Evolutionary conservation across 2,329 filamentous ascomycete species (phyloP), one percentile per base, ranked within the genome.

Genomic region (Monascus ruber): DNA sequence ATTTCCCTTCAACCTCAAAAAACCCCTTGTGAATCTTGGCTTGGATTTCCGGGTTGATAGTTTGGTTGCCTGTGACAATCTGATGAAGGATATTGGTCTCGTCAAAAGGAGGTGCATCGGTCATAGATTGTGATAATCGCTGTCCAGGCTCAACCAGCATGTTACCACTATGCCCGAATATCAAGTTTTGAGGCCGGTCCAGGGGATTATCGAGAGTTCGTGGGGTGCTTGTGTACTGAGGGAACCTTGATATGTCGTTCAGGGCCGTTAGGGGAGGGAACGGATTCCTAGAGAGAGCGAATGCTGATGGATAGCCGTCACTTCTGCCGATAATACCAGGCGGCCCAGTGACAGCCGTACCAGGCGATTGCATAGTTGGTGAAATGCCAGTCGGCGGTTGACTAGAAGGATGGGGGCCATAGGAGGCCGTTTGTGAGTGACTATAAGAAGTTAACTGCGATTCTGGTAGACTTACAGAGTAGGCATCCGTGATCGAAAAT

Each of bases 1-100:
- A 94, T 51, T 88, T 85, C 11, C 76, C 72, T 40, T 93, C 87
- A 3, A 74, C 74, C 29, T 79, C 68, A 57, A 94, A 94, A 64
- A 94, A 93, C 0, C 87, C 87, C 52, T 94, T 93, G 59, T 93
- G 85, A 43, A 94, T 86, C 51, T 78, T 81, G 29, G 84, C 85
- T 26, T 80, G 72, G 46, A 94, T 84, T 9, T 84, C 81, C 17
- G 83, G 73, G 46, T 79, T 80, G 47, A 91, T 72, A 1, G 70
- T 66, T 33, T 62, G 58, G 26, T 48, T 54, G 7, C 50, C 53
- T 6, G 56, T 58, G 27, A 64, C 45, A 25, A 68, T 53, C 5
- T 53, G 44, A 34, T 63, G 52, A 24, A 65, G 45, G 6, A 56
- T 42, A 5, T 47, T 50, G 2, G 65, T 69, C 3, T 67, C 61